These are phyloP conservation scores for Vigna radiata DNA, from an alignment of 306 rosid genomes.

Conservation along the genomic window DNA sequence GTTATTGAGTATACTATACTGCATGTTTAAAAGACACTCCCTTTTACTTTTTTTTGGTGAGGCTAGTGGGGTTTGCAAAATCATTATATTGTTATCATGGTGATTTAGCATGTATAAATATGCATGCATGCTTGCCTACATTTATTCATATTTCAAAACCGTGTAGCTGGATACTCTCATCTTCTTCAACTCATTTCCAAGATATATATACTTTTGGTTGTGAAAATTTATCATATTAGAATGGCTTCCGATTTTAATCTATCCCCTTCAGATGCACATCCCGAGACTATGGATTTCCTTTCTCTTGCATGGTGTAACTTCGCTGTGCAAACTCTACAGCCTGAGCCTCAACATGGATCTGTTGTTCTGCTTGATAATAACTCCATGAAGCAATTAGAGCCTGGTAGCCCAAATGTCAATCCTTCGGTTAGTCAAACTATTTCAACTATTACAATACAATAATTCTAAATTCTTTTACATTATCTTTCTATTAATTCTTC, in stretches of 20 bases:
- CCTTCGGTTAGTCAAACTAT: slow-evolving; percentile 52
- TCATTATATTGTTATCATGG: slow-evolving; percentile 42
- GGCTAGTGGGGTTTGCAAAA: slow-evolving; percentile 41
- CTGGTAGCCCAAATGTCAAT: slow-evolving; percentile 48
- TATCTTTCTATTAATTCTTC: neutral
- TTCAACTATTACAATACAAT: neutral
- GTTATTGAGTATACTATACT: slow-evolving; percentile 29
- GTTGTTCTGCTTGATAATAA: slow-evolving; percentile 56
- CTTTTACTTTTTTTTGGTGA: slow-evolving; percentile 8
- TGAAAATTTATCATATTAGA: slow-evolving; percentile 27
- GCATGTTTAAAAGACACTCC: neutral
- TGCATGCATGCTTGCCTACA: slow-evolving; percentile 51
- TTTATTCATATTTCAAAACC: slow-evolving; percentile 37
- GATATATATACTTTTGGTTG: neutral
- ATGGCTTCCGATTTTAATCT: slow-evolving; percentile 64
- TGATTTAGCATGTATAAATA: slow-evolving; percentile 46
- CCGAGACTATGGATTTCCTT: slow-evolving; percentile 88
- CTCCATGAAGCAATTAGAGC: slow-evolving; percentile 56
- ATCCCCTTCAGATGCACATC: slow-evolving; percentile 82
- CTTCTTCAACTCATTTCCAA: slow-evolving; percentile 32
- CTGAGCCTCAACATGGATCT: slow-evolving; percentile 62
- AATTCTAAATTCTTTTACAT: neutral
- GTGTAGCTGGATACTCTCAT: slow-evolving; percentile 21
- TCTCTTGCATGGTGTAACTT: slow-evolving; percentile 89
- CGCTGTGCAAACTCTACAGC: slow-evolving; percentile 83